Conservation (phyloP, 1,284 basidiomycete genomes). For the Leccinum colubrinum region DNA sequence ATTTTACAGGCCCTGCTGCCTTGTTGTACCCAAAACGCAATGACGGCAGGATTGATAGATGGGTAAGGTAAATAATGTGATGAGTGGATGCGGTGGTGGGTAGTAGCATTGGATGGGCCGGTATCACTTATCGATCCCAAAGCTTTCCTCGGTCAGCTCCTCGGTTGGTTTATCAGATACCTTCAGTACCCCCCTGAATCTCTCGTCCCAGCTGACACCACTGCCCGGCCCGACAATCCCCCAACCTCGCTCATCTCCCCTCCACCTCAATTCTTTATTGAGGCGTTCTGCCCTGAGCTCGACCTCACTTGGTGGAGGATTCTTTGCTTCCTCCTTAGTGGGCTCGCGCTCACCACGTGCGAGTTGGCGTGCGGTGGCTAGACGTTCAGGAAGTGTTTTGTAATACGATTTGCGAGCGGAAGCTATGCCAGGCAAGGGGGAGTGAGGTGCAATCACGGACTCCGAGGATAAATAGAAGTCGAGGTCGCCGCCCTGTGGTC, state of each 20-base stretch:
- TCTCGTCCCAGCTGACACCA: constrained; percentile 74
- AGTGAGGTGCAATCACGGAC: constrained; percentile 64
- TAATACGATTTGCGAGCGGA: constrained; percentile 81
- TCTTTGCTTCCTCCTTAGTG: constrained; percentile 78
- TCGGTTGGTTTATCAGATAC: constrained; percentile 51
- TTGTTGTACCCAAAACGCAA: background rate
- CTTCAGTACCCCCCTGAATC: constrained; percentile 63
- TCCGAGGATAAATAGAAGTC: constrained; percentile 76
- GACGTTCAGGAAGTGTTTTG: constrained; percentile 61
- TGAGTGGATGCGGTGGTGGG: background rate
- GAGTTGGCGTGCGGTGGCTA: constrained; percentile 78
- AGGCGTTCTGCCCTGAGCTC: constrained; percentile 81
- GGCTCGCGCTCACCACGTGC: constrained; percentile 78
- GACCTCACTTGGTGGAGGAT: constrained; percentile 85
- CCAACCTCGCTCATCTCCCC: constrained; percentile 74
- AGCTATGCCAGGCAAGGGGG: constrained; percentile 60
- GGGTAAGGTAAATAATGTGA: constrained; percentile 5
- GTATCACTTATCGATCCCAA: background rate
- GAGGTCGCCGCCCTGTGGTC: constrained; percentile 51
- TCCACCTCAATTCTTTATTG: constrained; percentile 88
- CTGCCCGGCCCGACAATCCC: constrained; percentile 66
- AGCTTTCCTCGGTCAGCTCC: constrained; percentile 1
- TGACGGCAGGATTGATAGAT: background rate
- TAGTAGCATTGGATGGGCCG: background rate
- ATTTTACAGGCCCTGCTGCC: background rate